Base-by-base conservation (phyloP, 1,284 basidiomycete genomes). In the Clitocybe nebularis region DNA sequence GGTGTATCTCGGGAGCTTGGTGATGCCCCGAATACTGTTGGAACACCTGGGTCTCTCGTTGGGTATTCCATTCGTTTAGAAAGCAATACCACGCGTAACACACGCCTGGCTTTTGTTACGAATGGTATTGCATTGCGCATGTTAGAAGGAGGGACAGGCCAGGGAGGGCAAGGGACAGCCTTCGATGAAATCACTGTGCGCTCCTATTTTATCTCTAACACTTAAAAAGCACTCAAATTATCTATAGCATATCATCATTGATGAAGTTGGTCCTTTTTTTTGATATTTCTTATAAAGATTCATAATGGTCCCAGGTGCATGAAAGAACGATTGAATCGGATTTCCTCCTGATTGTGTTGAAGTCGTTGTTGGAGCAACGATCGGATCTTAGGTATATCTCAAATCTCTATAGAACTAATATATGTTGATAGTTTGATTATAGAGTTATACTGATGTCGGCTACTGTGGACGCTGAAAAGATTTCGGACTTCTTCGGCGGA, bases 391-490 rank as follows among this genome's bases (percentile, higher is more conserved):
- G 91, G 89, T 26, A 22, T 14, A 9, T 29, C 5, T 39, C 33
- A 35, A n/a, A 16, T 9, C 11, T 36, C 13, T 19, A 32, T 26
- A 14, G 8, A 32, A 26, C 39, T 36, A 16, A 20, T 43, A 42
- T 45, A 28, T 6, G 8, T n/a, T n/a, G n/a, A n/a, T n/a, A n/a
- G n/a, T 28, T 11, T 29, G 6, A 36, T 26, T 20, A 10, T 47
- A 93, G 90, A 65, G 81, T 99, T 22, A 81, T 99, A 23, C 76
- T 99, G 42, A 99, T 99, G 96, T 97, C 93, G 17, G 96, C 96
- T 0, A 99, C 96, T 0, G 75, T 98, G 21, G 93, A 99, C 57
- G 89, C 92, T 0, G 88, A 94, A 47, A 95, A 97, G 65, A 85
- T 99, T 39, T 91, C 93, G n/a, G 69, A 67, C 16, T 99, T 90